Evolutionary conservation across 1,284 basidiomycete genomes (phyloP), one percentile per base, ranked within the genome.

Genomic region (Austroboletus niveus): DNA sequence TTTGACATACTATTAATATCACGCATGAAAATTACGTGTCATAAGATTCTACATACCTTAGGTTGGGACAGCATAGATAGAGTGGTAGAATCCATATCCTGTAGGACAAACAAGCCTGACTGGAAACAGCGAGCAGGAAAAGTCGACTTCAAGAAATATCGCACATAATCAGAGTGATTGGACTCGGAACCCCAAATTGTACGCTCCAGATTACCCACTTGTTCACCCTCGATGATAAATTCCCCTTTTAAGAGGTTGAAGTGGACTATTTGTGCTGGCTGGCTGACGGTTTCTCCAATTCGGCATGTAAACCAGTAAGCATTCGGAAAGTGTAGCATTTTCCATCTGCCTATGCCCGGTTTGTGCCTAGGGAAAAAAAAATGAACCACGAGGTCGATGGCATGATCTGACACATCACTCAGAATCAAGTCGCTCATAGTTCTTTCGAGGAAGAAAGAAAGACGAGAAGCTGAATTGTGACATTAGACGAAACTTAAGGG

Each of bases 361-460:
- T 17, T 15, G 12, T 48, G 20, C 9, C 11, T 61, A 1, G 62
- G 45, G 73, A 75, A 77, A 35, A 72, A 48, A 0, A 42, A 42
- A 4, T n/a, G 3, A 8, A 77, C 56, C 2, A 75, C 71, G 6
- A 48, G 12, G 48, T 76, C 65, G 7, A 76, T 50, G 4, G 64
- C 70, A 2, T 34, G 20, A 6, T 48, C 24, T 32, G 48, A 40
- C 1, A 27, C 24, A 5, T 47, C 29, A 27, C 2, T 7, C 2
- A 14, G 17, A 24, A 67, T 56, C 3, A 40, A 15, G 15, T 48
- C 17, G 7, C 48, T 35, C 7, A 69, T 42, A 8, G 40, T 9
- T 0, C 51, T 42, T 48, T 71, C 65, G 15, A 72, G 32, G 8
- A 35, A 47, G 34, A 68, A 61, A 1, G 69, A 58, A 4, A 73